Base-by-base conservation (phyloP, 2,329 filamentous ascomycete species). In the Hypoxylon rubiginosum region DNA sequence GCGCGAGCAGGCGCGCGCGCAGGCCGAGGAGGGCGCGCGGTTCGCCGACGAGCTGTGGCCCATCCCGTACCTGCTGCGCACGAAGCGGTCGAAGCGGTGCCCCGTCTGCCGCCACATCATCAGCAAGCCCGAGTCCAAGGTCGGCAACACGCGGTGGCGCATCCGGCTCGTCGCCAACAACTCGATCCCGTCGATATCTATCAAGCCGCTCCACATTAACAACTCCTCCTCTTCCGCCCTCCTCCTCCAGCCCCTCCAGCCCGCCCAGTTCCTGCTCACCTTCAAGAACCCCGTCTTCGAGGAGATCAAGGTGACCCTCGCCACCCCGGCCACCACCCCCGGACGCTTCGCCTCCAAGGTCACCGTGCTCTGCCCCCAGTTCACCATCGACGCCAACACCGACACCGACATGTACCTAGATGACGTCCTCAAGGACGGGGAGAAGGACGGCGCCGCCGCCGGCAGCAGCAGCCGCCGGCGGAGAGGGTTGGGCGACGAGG, bases 271-370 rank as follows among this genome's bases (percentile, higher is more conserved):
- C 79, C 85, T 98, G 43, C 85, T 99, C 45, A 97, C 94, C 0
- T 89, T 99, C 73, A 93, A 91, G 75, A 99, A 99, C 75, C 94
- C 96, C 24, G 90, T 98, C 69, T 99, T 97, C 79, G 96, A 99
- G 71, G 87, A 88, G 21, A 91, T 99, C 71, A 91, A 91, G 64
- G 91, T 99, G 62, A 95, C 91, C 0, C 87, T 99, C 7, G 95
- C 94, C 4, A 97, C 94, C 0, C 93, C 95, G 0, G 87, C 90
- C 24, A 86, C 86, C 9, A 97, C 93, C 0, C 92, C 93, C 0
- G 93, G 93, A 3, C 86, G 89, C 8, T 92, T 94, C 73, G 85
- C 87, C 1, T 92, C 91, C 60, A 91, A 88, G 73, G 93, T 99
- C 64, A 99, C 96, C 0, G 91, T 99, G 13, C 85, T 99, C 1